Conservation (phyloP, 768 basidiomycete species). For the Russula ochroleuca region DNA sequence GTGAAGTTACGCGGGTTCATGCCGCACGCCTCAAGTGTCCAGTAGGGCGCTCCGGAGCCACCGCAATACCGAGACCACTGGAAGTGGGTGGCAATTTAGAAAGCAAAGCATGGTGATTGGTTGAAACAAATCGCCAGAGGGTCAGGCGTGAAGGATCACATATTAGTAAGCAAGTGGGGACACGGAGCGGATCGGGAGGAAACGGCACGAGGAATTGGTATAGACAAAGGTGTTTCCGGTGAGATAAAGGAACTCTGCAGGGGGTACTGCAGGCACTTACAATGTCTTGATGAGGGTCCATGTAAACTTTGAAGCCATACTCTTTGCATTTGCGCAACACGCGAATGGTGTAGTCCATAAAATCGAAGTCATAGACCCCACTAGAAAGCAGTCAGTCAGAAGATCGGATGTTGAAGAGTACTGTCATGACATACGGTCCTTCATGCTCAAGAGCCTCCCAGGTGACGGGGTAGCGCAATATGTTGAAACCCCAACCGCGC, state of each 20-base stretch:
- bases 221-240: not conserved
- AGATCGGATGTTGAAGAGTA: not conserved
- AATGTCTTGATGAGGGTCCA: slow-evolving; percentile 95
- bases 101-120: not conserved
- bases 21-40: slow-evolving; percentile 89
- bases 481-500: slow-evolving; percentile 90
- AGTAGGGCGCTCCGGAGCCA: slow-evolving; percentile 91
- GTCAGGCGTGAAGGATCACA: not conserved
- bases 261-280: slow-evolving; percentile 46
- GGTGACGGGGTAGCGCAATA: slow-evolving; percentile 76
- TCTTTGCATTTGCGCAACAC: slow-evolving; percentile 89
- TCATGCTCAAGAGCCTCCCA: slow-evolving; percentile 95
- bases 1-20: slow-evolving; percentile 83
- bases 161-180: not conserved
- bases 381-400: slow-evolving; percentile 39
- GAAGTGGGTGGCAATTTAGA: no score
- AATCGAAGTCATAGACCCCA: slow-evolving; percentile 84
- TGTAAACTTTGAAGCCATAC: slow-evolving; percentile 85
- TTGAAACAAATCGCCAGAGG: not conserved
- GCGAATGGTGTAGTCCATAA: slow-evolving; percentile 85
- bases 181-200: not conserved
- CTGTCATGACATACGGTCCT: slow-evolving; percentile 73
- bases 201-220: not conserved
- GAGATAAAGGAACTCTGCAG: not conserved
- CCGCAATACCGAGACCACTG: slow-evolving; percentile 96